These are phyloP conservation scores for Hyphopichia wangnamkhiaoensis DNA, from an alignment of 1,139 yeast genomes.

Conservation along the genomic window DNA sequence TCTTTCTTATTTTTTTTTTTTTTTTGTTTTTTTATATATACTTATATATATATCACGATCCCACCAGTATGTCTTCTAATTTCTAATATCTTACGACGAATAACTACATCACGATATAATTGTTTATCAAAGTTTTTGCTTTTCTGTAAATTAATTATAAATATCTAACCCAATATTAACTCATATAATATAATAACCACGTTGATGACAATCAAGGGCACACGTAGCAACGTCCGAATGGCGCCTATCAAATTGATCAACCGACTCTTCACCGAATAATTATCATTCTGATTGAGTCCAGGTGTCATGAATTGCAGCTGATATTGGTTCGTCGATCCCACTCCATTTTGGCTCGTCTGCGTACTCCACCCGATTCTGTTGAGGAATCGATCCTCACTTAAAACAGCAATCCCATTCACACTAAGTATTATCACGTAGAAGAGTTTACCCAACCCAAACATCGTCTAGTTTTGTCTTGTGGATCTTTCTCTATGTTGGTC, in stretches of 20 bases:
- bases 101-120: too few species aligned
- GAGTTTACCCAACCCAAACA: constrained; percentile 50
- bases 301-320: constrained; percentile 24
- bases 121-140: too few species aligned
- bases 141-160: not conserved
- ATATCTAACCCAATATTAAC: constrained; percentile 37
- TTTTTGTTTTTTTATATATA: not conserved
- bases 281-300: constrained; percentile 24
- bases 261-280: constrained; percentile 35
- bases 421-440: constrained; percentile 42
- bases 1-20: too few species aligned
- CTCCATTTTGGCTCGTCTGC: not conserved
- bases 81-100: too few species aligned
- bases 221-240: constrained; percentile 46
- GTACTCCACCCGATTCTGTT: constrained; percentile 46
- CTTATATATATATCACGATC: not conserved
- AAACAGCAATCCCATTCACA: constrained; percentile 47
- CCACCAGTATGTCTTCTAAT: too few species aligned
- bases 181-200: constrained; percentile 43
- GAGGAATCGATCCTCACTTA: constrained; percentile 50
- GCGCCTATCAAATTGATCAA: constrained; percentile 47
- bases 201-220: constrained; percentile 46
- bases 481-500: not conserved
- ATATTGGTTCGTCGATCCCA: constrained; percentile 28
- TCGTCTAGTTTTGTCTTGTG: constrained; percentile 11